Base-by-base conservation (phyloP, 495 filamentous ascomycete species). In the Parachaetomium inaequale region DNA sequence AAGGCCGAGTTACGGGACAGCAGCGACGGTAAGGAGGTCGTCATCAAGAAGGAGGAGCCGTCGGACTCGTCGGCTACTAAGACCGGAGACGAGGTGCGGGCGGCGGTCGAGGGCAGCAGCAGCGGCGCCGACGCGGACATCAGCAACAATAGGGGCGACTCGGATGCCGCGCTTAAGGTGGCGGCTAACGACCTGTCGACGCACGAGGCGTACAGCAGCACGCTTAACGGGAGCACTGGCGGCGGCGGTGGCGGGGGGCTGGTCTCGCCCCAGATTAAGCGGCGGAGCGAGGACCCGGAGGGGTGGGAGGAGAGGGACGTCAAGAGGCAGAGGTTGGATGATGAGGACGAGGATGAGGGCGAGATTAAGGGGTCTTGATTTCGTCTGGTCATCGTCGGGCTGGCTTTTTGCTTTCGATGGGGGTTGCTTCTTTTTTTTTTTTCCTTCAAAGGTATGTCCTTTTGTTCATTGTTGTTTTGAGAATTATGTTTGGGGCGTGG, bases 141-240 rank as follows among this genome's bases (percentile, higher is more conserved):
- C 74, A 63, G 31, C 46, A 65, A 55, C 29, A 65, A 55, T 29
- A 69, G 72, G 12, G 78, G 78, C 29, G 77, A 80, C 50, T 80
- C 77, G 15, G 79, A 81, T 55, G 70, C 68, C 4, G 68, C 67
- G 10, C 71, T 82, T 12, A 82, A 82, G 63, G 76, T 71, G 56
- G 78, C 74, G 8, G 79, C 80, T 3, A 82, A 81, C 50, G 75
- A 77, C 42, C 59, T 76, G 26, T 63, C 61, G n/a, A 61, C 74
- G 14, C 80, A 82, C 53, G 59, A 71, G 17, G 55, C 64, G 38
- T 51, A 21, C 59, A 69, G 15, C 69, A 73, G 12, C 28, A 25
- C 21, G 47, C 31, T 43, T 21, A 60, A 58, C 29, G 56, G 47
- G 28, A 36, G 36, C 28, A 25, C n/a, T 21, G 28, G 8, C 32